Base-by-base conservation (phyloP, 371 early-diverging fungal species). In the Mucor racemosus region DNA sequence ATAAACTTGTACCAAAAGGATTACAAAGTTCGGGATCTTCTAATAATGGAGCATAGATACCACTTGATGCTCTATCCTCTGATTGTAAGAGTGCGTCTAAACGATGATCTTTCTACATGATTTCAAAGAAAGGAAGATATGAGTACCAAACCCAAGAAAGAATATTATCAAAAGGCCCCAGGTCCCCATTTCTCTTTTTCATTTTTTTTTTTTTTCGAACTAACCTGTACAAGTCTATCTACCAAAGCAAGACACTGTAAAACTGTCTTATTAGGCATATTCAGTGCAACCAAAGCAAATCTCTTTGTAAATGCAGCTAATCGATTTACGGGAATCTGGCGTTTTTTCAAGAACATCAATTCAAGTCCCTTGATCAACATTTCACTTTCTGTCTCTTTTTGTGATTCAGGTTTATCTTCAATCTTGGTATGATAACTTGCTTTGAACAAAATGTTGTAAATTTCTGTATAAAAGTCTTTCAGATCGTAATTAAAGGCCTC, bases 11-110 rank as follows among this genome's bases (percentile, higher is more conserved):
- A 6, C 94, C 93, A 78, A 94, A 92, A 5, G 97, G 95, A 68
- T 97, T 97, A 74, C 95, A 94, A 68, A 96, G 84, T 65, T 97
- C 96, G 2, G 96, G 94, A 67, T 97, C 97, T 69, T 95, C 90
- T 67, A 96, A 70, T n/a, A 87, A 76, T 15, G 90, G 87, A 54
- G 88, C 69, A 74, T 95, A 96, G 10, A 92, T 81, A 58, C 97
- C 96, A 63, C 82, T 87, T 33, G 88, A 87, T 35, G 90, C 86
- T 58, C 90, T 86, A 62, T 93, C 95, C 71, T 95, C 95, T 13
- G 92, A 88, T 44, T 93, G 90, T 19, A 95, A 74, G 67, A 95
- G 74, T 44, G 91, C 90, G 67, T 94, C 93, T 66, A 97, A 76
- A 39, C 88, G 85, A 3, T 92, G 90, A 41, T 88, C 87, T 75